A percentile compares a stretch with the other conserved stretches of the same genome.
phyloP scores from a whole-genome alignment of 148 eudicot genomes.

The Rhododendron vialii region DNA sequence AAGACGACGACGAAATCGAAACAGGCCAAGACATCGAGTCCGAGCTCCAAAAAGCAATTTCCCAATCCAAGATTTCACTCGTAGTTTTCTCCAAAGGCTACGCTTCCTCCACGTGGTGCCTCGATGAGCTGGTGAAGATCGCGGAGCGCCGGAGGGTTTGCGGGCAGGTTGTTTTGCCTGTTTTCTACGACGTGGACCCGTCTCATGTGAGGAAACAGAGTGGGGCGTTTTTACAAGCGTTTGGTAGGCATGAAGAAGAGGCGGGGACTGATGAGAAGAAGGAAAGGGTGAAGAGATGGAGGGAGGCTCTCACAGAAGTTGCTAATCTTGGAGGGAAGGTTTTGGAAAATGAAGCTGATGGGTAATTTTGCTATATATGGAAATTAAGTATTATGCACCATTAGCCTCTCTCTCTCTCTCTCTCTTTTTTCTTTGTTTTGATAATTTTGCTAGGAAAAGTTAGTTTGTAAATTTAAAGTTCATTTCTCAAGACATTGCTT shows the following conservation, averaged over 20 bases:
- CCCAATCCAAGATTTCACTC: not conserved
- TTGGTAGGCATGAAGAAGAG: conserved; percentile 3
- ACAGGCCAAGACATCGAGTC: not conserved
- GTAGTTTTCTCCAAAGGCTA: not conserved
- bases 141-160: not conserved
- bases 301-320: not conserved
- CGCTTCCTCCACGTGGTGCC: conserved; percentile 4
- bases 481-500: not conserved
- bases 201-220: not conserved
- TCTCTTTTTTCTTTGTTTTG: no score
- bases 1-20: not conserved
- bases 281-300: conserved; percentile 5
- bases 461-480: not conserved
- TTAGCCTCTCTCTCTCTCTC: no score
- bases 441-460: no score
- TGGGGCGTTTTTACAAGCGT: not conserved
- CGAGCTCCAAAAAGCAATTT: not conserved
- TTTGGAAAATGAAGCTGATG: not conserved
- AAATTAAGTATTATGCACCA: not conserved
- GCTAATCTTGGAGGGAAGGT: not conserved
- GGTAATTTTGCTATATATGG: not conserved
- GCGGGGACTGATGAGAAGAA: not conserved
- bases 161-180: conserved; percentile 3
- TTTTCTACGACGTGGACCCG: conserved; percentile 10
- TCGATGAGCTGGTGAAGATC: conserved; percentile 4